Base-by-base conservation (phyloP, 345 rosid genomes). In the Euphorbia tirucalli region DNA sequence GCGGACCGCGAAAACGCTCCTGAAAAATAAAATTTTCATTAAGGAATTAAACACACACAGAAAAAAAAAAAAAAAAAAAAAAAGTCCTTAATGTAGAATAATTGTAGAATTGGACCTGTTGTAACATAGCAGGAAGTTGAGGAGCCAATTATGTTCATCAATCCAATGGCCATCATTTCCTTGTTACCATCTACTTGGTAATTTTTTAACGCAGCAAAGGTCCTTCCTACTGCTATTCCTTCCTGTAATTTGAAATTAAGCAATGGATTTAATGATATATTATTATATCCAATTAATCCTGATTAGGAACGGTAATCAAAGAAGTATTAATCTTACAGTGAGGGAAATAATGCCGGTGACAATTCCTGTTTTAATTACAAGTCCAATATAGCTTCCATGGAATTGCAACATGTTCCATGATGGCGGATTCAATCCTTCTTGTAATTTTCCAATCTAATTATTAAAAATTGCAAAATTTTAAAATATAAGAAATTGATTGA, bases 1-100 rank as follows among this genome's bases (percentile, higher is more conserved):
- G 99, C 99, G 2, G 99, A 95, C 43, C 99, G 80, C 25, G 99
- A 95, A 80, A 95, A 95, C 4, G 97, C 90, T 37, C 98, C 98
- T 88, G 84, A 61, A 30, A 66, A 37, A 11, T 44, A n/a, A 16
- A n/a, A 18, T 11, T n/a, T 27, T 19, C 37, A 14, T 7, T 21
- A 4, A 37, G 62, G 32, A 60, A 22, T 3, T 35, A 10, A 18
- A 7, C 50, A 32, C 30, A 25, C 3, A 13, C 4, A 1, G 35
- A 2, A 46, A 22, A 3, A 48, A n/a, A n/a, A n/a, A n/a, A n/a
- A n/a, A n/a, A n/a, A n/a, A n/a, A n/a, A n/a, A n/a, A n/a, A n/a
- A n/a, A n/a, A n/a, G n/a, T n/a, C n/a, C n/a, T n/a, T n/a, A n/a
- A n/a, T n/a, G n/a, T n/a, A 18, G 6, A 22, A 59, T 72, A 48